phyloP scores from a whole-genome alignment of 2,329 filamentous ascomycete species.

The Sporothrix inflata region DNA sequence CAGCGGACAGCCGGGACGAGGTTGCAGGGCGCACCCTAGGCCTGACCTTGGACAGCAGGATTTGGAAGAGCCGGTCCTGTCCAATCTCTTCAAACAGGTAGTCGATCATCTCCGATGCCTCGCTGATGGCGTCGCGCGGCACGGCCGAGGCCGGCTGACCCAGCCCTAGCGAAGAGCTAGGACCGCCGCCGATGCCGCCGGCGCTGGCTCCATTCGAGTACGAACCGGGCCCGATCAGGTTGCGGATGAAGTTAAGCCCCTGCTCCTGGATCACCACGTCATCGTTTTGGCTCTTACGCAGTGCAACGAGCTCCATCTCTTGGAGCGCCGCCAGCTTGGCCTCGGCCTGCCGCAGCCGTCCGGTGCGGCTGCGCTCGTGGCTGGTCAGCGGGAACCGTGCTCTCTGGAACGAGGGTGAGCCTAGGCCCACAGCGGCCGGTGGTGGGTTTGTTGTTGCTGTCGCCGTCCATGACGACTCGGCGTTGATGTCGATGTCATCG shows the following conservation, averaged over 20 bases:
- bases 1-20: neutral
- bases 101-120: slow-evolving; percentile 77
- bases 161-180: neutral
- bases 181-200: slow-evolving; percentile 30
- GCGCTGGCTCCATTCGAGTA: slow-evolving; percentile 8
- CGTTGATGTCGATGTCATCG: slow-evolving; percentile 10
- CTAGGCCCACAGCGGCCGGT: neutral
- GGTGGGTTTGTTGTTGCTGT: neutral
- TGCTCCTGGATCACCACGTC: slow-evolving; percentile 89
- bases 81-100: slow-evolving; percentile 77
- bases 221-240: slow-evolving; percentile 67
- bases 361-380: slow-evolving; percentile 41
- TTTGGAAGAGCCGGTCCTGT: slow-evolving; percentile 76
- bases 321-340: slow-evolving; percentile 56
- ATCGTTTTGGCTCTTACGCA: slow-evolving; percentile 71
- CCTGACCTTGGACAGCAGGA: slow-evolving; percentile 75
- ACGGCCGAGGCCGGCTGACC: slow-evolving; percentile 29
- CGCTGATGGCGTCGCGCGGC: slow-evolving; percentile 52
- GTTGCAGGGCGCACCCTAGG: neutral
- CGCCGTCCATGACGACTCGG: slow-evolving; percentile 30
- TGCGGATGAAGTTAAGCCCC: slow-evolving; percentile 84
- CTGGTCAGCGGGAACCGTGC: slow-evolving; percentile 32
- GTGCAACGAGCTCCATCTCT: slow-evolving; percentile 69
- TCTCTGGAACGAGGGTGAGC: slow-evolving; percentile 31
- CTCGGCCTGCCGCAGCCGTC: slow-evolving; percentile 54